phyloP scores from a whole-genome alignment of 2,329 filamentous ascomycete species.

The Dothistroma septosporum region DNA sequence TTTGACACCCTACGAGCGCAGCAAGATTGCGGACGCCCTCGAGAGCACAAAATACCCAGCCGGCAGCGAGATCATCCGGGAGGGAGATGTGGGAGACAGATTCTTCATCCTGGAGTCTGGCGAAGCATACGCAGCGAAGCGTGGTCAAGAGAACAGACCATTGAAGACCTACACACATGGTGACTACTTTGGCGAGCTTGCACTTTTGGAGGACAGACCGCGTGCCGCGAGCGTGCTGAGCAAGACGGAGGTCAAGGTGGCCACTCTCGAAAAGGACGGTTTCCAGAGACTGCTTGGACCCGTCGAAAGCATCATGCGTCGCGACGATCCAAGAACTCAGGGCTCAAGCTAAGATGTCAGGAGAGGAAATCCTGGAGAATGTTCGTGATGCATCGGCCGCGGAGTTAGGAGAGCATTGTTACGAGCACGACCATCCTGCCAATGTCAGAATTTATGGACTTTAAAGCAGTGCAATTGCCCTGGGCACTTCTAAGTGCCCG shows the following conservation, averaged over 20 bases:
- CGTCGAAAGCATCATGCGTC: conserved; percentile 89
- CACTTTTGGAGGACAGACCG: conserved; percentile 86
- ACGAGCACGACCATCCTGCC: neutral
- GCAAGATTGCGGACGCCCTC: conserved; percentile 94
- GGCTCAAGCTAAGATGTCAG: conserved; percentile 33
- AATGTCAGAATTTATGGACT: neutral
- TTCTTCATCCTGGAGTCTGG: conserved; percentile 90
- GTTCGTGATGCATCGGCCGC: neutral
- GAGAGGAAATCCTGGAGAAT: conserved; percentile 20
- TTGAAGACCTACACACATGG: conserved; percentile 84
- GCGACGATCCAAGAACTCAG: conserved; percentile 54
- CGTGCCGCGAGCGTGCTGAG: conserved; percentile 85
- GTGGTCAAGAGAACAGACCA: conserved; percentile 60
- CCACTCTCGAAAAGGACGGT: conserved; percentile 84
- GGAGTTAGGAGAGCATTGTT: neutral
- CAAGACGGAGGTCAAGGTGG: conserved; percentile 84
- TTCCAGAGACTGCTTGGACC: conserved; percentile 91
- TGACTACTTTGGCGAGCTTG: conserved; percentile 95
- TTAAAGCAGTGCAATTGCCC: neutral
- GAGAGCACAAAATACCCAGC: conserved; percentile 82
- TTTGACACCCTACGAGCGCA: conserved; percentile 86
- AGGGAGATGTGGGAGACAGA: conserved; percentile 85
- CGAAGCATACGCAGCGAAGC: conserved; percentile 80
- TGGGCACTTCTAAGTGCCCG: neutral
- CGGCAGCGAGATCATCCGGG: conserved; percentile 78